These are phyloP conservation scores for Puccinia triticina DNA, from an alignment of 1,284 basidiomycete genomes.

Conservation along the genomic window DNA sequence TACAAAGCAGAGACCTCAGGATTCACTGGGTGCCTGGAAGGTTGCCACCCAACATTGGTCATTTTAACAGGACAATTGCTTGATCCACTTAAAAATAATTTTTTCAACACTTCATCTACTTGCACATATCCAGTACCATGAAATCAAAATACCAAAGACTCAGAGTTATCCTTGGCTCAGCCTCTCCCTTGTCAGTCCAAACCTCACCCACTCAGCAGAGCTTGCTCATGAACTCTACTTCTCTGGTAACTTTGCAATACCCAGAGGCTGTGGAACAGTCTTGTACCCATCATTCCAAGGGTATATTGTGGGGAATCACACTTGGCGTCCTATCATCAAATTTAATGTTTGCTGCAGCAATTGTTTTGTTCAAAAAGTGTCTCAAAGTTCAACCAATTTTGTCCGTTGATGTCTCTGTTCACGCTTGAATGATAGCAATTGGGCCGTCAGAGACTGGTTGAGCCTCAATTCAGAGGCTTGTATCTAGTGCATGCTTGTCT, in stretches of 20 bases:
- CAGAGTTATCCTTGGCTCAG: not conserved
- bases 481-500: constrained; percentile 32
- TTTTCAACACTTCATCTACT: constrained; percentile 9
- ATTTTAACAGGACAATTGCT: constrained; percentile 9
- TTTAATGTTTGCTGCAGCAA: constrained; percentile 8
- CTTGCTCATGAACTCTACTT: not conserved
- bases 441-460: constrained; percentile 36
- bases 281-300: constrained; percentile 10
- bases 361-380: constrained; percentile 21
- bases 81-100: not conserved
- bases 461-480: constrained; percentile 3
- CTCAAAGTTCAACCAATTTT: constrained; percentile 20
- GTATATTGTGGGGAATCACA: not conserved
- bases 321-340: not conserved
- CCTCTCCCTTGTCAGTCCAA: not conserved
- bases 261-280: not conserved
- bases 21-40: constrained; percentile 18
- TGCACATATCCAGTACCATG: constrained; percentile 14
- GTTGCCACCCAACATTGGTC: constrained; percentile 1
- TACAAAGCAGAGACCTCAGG: not conserved
- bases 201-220: not conserved
- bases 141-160: not conserved
- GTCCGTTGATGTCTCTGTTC: constrained; percentile 8
- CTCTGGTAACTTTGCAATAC: constrained; percentile 1
- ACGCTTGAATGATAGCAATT: constrained; percentile 40